Conservation (phyloP, 768 basidiomycete genomes). For the Auriscalpium microsporum region DNA sequence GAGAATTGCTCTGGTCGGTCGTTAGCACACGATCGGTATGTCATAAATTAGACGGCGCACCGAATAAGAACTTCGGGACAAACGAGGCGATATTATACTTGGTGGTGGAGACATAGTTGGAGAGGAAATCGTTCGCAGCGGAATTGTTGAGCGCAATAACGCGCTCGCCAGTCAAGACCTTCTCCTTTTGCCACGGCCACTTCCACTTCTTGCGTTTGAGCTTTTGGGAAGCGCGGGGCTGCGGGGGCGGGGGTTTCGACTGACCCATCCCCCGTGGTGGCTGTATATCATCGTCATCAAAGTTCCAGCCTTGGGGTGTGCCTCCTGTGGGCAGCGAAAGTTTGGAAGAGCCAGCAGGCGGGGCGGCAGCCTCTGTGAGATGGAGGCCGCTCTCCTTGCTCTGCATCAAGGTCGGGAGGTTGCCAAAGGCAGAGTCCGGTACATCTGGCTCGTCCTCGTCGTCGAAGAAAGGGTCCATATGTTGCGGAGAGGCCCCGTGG, state of each 20-base stretch:
- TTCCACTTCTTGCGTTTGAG: slow-evolving; percentile 44
- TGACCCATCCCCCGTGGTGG: slow-evolving; percentile 11
- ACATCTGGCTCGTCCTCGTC: slow-evolving; percentile 66
- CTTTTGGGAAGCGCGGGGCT: slow-evolving; percentile 4
- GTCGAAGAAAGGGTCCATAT: slow-evolving; percentile 82
- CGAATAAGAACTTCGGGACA: slow-evolving; percentile 85
- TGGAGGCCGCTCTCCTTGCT: slow-evolving; percentile 45
- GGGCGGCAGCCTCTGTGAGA: slow-evolving; percentile 48
- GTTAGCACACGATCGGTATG: background rate
- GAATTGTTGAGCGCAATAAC: slow-evolving; percentile 77
- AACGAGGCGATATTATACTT: slow-evolving; percentile 90
- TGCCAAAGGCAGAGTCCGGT: slow-evolving; percentile 61
- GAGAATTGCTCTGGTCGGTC: slow-evolving; percentile 82
- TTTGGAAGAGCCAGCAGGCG: slow-evolving; percentile 51
- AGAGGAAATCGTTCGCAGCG: slow-evolving; percentile 57
- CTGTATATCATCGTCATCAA: slow-evolving; percentile 56
- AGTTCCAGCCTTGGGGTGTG: slow-evolving; percentile 63
- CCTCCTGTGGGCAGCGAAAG: slow-evolving; percentile 34
- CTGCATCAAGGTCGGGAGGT: slow-evolving; percentile 30
- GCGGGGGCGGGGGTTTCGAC: background rate
- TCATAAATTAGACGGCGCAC: slow-evolving; percentile 34
- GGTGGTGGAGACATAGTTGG: slow-evolving; percentile 87
- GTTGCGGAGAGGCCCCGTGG: slow-evolving; percentile 26
- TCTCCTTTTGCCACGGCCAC: slow-evolving; percentile 79
- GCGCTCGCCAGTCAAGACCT: slow-evolving; percentile 62